Conservation (phyloP, 2,329 filamentous ascomycete genomes). For the Pyrenophora graminea region DNA sequence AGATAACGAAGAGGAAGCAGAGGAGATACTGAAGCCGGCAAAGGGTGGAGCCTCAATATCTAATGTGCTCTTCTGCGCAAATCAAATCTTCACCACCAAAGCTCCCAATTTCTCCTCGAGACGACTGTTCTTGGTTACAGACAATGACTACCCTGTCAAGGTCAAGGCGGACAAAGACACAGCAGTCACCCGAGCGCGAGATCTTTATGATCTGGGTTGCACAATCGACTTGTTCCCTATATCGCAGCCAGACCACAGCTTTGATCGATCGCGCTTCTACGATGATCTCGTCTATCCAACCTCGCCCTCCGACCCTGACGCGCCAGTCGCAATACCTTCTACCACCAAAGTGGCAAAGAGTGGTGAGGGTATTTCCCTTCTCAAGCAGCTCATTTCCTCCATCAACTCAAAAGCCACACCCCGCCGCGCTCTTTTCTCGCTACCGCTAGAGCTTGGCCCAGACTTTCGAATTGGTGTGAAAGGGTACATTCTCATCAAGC, state of each 20-base stretch:
- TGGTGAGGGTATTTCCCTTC: constrained; percentile 74
- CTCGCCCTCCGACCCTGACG: constrained; percentile 68
- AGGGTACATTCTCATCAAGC: constrained; percentile 86
- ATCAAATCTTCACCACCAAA: constrained; percentile 94
- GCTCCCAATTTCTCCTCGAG: constrained; percentile 92
- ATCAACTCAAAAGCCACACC: constrained; percentile 89
- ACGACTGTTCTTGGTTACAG: constrained; percentile 92
- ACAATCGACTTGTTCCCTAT: constrained; percentile 93
- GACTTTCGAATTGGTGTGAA: constrained; percentile 86
- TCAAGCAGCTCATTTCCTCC: constrained; percentile 80
- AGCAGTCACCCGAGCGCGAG: constrained; percentile 86
- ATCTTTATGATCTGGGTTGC: constrained; percentile 91
- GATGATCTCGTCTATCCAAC: constrained; percentile 91
- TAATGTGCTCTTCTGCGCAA: constrained; percentile 90
- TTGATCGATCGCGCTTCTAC: constrained; percentile 86
- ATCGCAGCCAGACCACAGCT: constrained; percentile 68
- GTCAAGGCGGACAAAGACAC: constrained; percentile 75
- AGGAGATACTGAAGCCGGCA: constrained; percentile 71
- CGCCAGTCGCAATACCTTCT: constrained; percentile 57
- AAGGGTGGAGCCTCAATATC: constrained; percentile 76
- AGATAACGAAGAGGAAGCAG: constrained; percentile 74
- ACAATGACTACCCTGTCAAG: constrained; percentile 79
- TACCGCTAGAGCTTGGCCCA: constrained; percentile 87
- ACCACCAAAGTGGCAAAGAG: constrained; percentile 67
- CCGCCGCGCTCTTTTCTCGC: constrained; percentile 81